Evolutionary conservation across 306 rosid species (phyloP).

Genomic region (Prunus persica): DNA sequence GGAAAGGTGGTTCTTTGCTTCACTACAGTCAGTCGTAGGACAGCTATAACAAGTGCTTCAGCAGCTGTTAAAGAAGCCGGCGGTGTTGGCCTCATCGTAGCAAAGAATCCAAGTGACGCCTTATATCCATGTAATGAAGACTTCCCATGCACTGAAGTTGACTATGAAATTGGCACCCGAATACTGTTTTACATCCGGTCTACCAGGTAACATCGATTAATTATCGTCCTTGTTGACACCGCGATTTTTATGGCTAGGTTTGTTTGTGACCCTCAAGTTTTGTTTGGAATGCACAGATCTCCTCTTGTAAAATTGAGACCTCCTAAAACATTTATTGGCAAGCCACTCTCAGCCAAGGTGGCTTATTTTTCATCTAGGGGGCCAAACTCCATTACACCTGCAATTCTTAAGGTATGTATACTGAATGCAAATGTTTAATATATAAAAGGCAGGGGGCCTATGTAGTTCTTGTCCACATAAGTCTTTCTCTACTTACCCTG

Average conservation of each 20-base stretch:
- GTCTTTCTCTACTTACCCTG: background rate
- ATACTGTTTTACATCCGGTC: conserved; percentile 42
- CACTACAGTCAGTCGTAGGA: background rate
- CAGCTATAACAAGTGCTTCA: conserved; percentile 12
- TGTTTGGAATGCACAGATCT: conserved; percentile 12
- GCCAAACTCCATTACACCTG: conserved; percentile 40
- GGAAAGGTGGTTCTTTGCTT: conserved; percentile 45
- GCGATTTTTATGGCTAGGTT: background rate
- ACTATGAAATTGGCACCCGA: conserved; percentile 38
- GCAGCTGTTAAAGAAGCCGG: conserved; percentile 31
- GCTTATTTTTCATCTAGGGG: conserved; percentile 48
- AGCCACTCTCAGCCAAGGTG: conserved; percentile 37
- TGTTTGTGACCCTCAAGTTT: background rate
- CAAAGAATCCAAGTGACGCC: conserved; percentile 22
- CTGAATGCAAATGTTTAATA: background rate
- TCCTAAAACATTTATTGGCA: conserved; percentile 37
- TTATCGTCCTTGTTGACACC: too few relatives aligned
- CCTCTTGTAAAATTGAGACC: conserved; percentile 36
- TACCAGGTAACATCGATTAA: conserved; percentile 24
- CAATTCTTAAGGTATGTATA: conserved; percentile 38
- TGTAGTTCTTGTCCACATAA: too few relatives aligned
- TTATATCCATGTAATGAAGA: conserved; percentile 14
- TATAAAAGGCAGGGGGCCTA: too few relatives aligned
- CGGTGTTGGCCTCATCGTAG: conserved; percentile 31
- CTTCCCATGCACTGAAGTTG: conserved; percentile 39